A percentile compares a stretch with the other conserved stretches of the same genome.
Conservation (phyloP, 1,284 basidiomycete genomes). For the Cutaneotrichosporon cavernicola region DNA sequence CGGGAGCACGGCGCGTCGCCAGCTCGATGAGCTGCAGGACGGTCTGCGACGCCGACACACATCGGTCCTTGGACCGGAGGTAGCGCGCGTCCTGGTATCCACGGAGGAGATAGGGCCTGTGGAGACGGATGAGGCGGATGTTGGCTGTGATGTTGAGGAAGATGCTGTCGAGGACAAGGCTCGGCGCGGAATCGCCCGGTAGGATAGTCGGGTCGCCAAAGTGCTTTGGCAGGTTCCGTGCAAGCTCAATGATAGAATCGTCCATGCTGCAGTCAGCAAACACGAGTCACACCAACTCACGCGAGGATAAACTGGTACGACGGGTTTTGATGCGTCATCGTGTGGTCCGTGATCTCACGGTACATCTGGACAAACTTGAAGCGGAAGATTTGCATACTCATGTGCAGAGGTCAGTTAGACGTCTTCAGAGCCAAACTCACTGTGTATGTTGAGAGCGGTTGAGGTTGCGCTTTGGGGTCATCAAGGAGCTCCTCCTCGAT, state of each 20-base stretch:
- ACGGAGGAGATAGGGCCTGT: constrained; percentile 24
- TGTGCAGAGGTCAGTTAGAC: constrained; percentile 12
- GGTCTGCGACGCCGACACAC: constrained; percentile 15
- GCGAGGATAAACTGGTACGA: constrained; percentile 23
- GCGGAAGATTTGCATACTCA: constrained; percentile 27
- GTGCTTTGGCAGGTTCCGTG: constrained; percentile 19
- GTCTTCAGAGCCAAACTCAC: not conserved
- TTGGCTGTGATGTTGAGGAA: constrained; percentile 25
- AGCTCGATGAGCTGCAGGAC: constrained; percentile 23
- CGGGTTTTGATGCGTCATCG: constrained; percentile 17
- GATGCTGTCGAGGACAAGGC: constrained; percentile 23
- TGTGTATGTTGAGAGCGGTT: constrained; percentile 20
- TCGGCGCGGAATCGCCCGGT: constrained; percentile 2
- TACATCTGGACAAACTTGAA: constrained; percentile 27
- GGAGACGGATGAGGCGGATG: constrained; percentile 22
- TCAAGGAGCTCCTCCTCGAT: constrained; percentile 28
- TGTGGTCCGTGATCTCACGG: constrained; percentile 29
- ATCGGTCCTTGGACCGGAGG: constrained; percentile 19
- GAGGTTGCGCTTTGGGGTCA: constrained; percentile 12
- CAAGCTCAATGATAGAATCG: constrained; percentile 23
- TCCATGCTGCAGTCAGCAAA: constrained; percentile 21
- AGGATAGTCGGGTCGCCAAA: constrained; percentile 20
- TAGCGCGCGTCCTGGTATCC: constrained; percentile 25
- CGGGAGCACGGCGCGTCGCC: constrained; percentile 14
- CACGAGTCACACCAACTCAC: not conserved